Base-by-base conservation (phyloP, 2,329 filamentous ascomycete genomes). In the Ilyonectria mors-panacis region DNA sequence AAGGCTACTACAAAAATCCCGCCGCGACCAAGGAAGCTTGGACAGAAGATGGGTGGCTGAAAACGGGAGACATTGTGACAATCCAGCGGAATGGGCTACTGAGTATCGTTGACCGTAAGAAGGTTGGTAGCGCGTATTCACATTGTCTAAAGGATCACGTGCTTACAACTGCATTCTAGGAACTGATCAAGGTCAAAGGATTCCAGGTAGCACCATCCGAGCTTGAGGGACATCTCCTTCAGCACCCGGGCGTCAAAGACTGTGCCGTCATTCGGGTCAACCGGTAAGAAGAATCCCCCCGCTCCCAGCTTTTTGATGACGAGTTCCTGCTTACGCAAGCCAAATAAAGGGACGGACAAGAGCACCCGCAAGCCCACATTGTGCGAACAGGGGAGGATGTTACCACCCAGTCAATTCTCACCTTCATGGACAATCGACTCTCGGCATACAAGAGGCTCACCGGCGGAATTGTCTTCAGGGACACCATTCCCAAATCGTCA, bases 131-230 rank as follows among this genome's bases (percentile, higher is more conserved):
- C 37, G 28, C 30, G 33, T 17, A 28, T 39, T n/a, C 15, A 17
- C 17, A 7, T 21, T 30, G 30, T 53, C 10, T 1, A 35, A 26
- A 30, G 2, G 17, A 12, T n/a, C 21, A 17, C 3, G 3, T 15
- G 4, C 47, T 59, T 1, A 61, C 23, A 1, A 17, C 12, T 28
- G 19, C 6, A 12, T 37, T 7, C 1, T 17, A 62, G 53, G 50
- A 59, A 28, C 61, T 68, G 23, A 63, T 65, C 28, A 67, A 67
- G 10, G 56, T 54, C 6, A 66, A 65, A 23, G 62, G 65, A 10
- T 58, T 61, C 15, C 64, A 69, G 12, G 66, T 69, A 2, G 59
- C 64, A 2, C 59, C 66, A 21, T 56, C 64, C 1, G 67, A 69
- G 47, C 56, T 69, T 0, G 64, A 69, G 54, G 66, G 48, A 0